Evolutionary conservation across 768 basidiomycete species (phyloP), one percentile per base, ranked within the genome.

Genomic region (Russula ochroleuca): DNA sequence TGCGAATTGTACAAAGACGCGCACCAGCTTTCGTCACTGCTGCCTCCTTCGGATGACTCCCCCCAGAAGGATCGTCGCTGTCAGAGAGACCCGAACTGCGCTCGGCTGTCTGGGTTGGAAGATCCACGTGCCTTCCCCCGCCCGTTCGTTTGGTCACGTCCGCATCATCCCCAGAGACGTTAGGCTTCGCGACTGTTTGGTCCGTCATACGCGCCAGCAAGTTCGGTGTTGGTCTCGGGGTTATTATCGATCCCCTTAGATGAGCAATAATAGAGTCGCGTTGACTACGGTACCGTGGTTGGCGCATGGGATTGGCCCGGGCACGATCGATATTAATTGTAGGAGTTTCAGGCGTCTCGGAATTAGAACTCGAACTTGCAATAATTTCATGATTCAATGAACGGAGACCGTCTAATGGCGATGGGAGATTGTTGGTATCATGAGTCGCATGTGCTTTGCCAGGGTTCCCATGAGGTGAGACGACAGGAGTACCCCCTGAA

Each of bases 191-290:
- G 33, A 59, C 57, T 38, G 53, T 41, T 33, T 31, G 52, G 37
- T 53, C 54, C 31, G 58, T 31, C 19, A 50, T 64, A 17, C 53
- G 58, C 33, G 53, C 21, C 14, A 56, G 40, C 3, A 60, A 15
- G 33, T 31, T 55, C 28, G 54, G 41, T 23, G 19, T 14, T 10
- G 13, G 47, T 47, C 50, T 61, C 59, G 64, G 64, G 21, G 48
- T 55, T 19, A 35, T 28, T 47, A 49, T 37, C 6, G 56, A 45
- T 8, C 69, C 61, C 13, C 68, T 66, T 54, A 85, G 78, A 69
- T 84, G 77, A 1, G 79, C 79, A 45, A 78, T 80, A 4, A 85
- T 76, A 15, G 81, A 78, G 59, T 81, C 78, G 48, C 75, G 73
- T 38, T 84, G 74, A 66, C 73, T 79, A 65, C 75, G 77, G 64